Evolutionary conservation across 2,329 filamentous ascomycete genomes (phyloP).

Genomic region (Aspergillus jensenii): DNA sequence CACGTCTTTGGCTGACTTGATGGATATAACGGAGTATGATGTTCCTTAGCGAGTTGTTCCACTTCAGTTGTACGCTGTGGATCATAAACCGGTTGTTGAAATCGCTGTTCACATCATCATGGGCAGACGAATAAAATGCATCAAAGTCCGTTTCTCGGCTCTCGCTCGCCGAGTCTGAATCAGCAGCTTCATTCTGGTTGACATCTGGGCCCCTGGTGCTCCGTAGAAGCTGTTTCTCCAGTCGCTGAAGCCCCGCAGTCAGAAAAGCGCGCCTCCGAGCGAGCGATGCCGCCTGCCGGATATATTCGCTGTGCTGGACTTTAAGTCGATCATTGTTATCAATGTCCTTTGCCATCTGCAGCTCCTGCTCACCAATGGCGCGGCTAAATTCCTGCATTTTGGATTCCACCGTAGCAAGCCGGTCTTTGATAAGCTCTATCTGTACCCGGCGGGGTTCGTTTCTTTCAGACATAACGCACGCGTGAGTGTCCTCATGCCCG

Average conservation of each 20-base stretch:
- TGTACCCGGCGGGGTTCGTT: conserved; percentile 89
- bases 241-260: conserved; percentile 55
- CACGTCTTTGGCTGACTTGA: conserved; percentile 91
- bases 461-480: conserved; percentile 90
- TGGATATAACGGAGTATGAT: conserved; percentile 97
- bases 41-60: conserved; percentile 94
- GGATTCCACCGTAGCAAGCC: conserved; percentile 72
- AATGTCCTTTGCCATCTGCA: conserved; percentile 58
- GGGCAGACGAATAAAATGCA: conserved; percentile 65
- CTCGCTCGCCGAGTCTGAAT: conserved; percentile 51
- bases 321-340: conserved; percentile 47
- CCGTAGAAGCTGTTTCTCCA: conserved; percentile 51
- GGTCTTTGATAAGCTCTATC: conserved; percentile 76
- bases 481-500: conserved; percentile 88
- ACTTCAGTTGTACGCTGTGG: conserved; percentile 96
- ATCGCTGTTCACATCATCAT: conserved; percentile 83
- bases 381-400: conserved; percentile 76
- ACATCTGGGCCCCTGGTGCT: conserved; percentile 38
- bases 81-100: conserved; percentile 99
- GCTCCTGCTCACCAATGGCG: conserved; percentile 72
- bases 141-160: conserved; percentile 53
- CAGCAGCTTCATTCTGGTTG: conserved; percentile 23
- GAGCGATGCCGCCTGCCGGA: conserved; percentile 58
- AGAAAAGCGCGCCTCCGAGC: conserved; percentile 61
- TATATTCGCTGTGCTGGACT: conserved; percentile 50